Base-by-base conservation (phyloP, 257 asterid genomes). In the Asclepias syriaca region DNA sequence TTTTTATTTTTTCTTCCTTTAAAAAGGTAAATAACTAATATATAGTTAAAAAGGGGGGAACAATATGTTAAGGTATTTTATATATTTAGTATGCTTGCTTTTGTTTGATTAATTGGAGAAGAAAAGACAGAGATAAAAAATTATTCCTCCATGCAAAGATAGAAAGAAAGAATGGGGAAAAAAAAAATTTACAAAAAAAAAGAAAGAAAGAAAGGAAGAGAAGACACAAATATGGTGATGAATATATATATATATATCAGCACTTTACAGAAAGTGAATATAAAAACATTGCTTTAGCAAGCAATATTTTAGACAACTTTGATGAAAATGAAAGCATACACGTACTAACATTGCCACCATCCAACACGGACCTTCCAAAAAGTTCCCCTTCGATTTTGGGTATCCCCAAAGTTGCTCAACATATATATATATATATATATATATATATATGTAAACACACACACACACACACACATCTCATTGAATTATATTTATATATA, bases 251-350 rank as follows among this genome's bases (percentile, higher is more conserved):
- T 29, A 29, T 29, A 29, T 29, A 29, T 29, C 34, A 29, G 7
- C 48, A 79, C 92, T 88, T 90, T 90, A 80, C 77, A 84, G 68
- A 90, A 90, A 90, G 92, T 82, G 79, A 78, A 74, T 74, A 65
- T 65, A 78, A 34, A 34, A 34, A 53, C 83, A 81, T 81, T 86
- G 78, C 83, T 75, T 84, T 83, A 72, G 19, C 64, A 73, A 61
- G 57, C 66, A 72, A 80, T 77, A 75, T 82, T 78, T 71, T 77
- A 80, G 77, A 51, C 82, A 78, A 81, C 84, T 83, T 87, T 85
- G 72, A 74, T 77, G 84, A 77, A 83, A 87, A 80, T 78, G 57
- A 78, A 81, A 82, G 77, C 80, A 79, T 68, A 61, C 69, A 74
- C 58, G 76, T 59, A 43, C 48, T 6, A 59, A 72, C 71, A 68